phyloP scores from a whole-genome alignment of 148 eudicot genomes.

The Amaranthus hypochondriacus region DNA sequence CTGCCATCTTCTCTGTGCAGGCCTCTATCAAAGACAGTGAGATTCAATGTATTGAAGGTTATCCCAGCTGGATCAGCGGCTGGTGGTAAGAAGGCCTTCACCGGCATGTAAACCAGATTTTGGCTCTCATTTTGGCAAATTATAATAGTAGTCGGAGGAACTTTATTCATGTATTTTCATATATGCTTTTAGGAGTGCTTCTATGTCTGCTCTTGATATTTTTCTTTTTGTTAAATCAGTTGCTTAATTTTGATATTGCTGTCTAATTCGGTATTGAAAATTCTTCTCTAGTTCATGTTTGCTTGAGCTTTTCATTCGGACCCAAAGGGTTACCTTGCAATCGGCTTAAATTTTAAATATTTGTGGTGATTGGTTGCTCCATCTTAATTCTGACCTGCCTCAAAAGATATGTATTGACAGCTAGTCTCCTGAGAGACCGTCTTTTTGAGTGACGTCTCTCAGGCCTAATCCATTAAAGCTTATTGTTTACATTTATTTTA shows the following conservation, averaged over 20 bases:
- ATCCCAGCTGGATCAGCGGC: slow-evolving; percentile 52
- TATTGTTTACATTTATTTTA: too few relatives aligned
- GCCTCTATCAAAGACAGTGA: slow-evolving; percentile 59
- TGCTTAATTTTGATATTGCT: slow-evolving; percentile 8
- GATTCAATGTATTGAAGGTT: slow-evolving; percentile 60
- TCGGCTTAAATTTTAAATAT: too few relatives aligned
- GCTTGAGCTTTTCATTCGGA: neutral
- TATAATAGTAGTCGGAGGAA: slow-evolving; percentile 8
- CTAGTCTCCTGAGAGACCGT: too few relatives aligned
- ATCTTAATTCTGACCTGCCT: too few relatives aligned
- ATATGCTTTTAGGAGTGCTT: slow-evolving; percentile 17
- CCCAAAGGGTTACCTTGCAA: too few relatives aligned
- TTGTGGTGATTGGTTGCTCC: too few relatives aligned
- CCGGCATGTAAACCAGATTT: slow-evolving; percentile 29
- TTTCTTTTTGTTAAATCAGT: slow-evolving; percentile 4
- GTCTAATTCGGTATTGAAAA: neutral
- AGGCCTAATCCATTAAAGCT: too few relatives aligned
- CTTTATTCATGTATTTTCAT: slow-evolving; percentile 6
- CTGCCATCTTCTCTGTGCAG: slow-evolving; percentile 15
- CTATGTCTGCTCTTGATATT: slow-evolving; percentile 5
- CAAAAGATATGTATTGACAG: too few relatives aligned
- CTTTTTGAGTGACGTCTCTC: too few relatives aligned
- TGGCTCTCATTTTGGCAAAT: neutral
- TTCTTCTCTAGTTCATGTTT: neutral
- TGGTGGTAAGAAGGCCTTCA: slow-evolving; percentile 58